phyloP scores from a whole-genome alignment of 352 stramenopile genomes.

The Phytopythium boreale region DNA sequence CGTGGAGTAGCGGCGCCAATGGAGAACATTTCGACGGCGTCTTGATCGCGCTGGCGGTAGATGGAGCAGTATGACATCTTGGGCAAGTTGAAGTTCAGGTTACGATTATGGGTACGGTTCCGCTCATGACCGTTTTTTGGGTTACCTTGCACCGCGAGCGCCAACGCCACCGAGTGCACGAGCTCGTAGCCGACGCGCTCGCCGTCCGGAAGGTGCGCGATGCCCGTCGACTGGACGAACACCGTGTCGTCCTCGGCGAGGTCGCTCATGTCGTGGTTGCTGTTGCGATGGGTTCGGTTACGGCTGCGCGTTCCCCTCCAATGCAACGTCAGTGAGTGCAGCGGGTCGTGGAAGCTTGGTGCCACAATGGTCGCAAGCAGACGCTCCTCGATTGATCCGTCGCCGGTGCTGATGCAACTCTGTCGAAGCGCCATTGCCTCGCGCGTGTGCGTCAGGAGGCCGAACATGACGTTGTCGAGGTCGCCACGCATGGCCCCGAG shows the following conservation, averaged over 20 bases:
- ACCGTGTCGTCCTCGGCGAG: slow-evolving; percentile 17
- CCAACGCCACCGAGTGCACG: slow-evolving; percentile 24
- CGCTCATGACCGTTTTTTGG: neutral
- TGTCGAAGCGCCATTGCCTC: slow-evolving; percentile 22
- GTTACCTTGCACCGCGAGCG: slow-evolving; percentile 7
- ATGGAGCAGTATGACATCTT: slow-evolving; percentile 38
- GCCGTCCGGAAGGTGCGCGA: slow-evolving; percentile 18
- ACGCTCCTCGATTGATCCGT: slow-evolving; percentile 25
- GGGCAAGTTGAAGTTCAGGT: neutral
- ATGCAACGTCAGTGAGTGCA: slow-evolving; percentile 27
- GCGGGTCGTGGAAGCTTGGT: slow-evolving; percentile 18
- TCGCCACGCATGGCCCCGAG: slow-evolving; percentile 25
- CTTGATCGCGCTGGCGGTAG: slow-evolving; percentile 23
- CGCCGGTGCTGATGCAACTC: slow-evolving; percentile 14
- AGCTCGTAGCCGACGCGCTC: slow-evolving; percentile 32
- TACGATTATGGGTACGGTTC: too few species aligned
- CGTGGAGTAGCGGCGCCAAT: slow-evolving; percentile 20
- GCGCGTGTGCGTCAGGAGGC: slow-evolving; percentile 23
- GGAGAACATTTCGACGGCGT: slow-evolving; percentile 30
- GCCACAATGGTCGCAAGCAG: slow-evolving; percentile 21
- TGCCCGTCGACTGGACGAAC: slow-evolving; percentile 24
- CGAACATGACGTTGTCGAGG: slow-evolving; percentile 35
- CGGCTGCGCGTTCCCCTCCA: slow-evolving; percentile 12
- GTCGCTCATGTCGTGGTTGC: too few species aligned
- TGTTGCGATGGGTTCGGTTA: too few species aligned